Conservation (phyloP, 2,329 filamentous ascomycete species). For the Xylaria multiplex region DNA sequence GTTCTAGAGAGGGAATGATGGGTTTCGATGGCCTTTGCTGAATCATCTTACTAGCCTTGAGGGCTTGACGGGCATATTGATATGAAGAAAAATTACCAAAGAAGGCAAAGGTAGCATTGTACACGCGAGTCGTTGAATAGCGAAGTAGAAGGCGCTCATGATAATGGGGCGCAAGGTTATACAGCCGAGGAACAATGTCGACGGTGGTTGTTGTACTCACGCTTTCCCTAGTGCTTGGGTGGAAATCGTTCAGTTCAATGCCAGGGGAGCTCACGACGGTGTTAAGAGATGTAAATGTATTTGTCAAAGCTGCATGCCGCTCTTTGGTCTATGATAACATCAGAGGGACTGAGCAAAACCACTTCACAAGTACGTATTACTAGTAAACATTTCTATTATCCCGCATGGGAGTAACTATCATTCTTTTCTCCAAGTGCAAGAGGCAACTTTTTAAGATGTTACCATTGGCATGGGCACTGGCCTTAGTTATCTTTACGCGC, state of each 20-base stretch:
- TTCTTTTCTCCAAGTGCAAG: neutral
- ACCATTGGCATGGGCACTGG: neutral
- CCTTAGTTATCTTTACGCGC: neutral
- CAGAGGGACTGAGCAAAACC: slow-evolving; percentile 21
- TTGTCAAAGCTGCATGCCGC: slow-evolving; percentile 20
- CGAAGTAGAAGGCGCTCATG: slow-evolving; percentile 23
- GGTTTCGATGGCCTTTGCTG: slow-evolving; percentile 38
- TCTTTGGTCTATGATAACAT: slow-evolving; percentile 20
- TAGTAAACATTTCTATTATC: slow-evolving; percentile 1
- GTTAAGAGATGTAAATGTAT: slow-evolving; percentile 24
- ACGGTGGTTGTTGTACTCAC: slow-evolving; percentile 20
- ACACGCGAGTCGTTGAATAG: slow-evolving; percentile 26
- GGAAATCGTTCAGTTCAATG: slow-evolving; percentile 13
- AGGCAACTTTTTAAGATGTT: neutral
- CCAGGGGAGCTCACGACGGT: neutral
- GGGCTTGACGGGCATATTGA: slow-evolving; percentile 32
- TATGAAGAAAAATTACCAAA: slow-evolving; percentile 25
- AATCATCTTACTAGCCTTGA: slow-evolving; percentile 35
- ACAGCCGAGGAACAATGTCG: slow-evolving; percentile 10
- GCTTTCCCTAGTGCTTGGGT: slow-evolving; percentile 20
- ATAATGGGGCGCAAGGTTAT: slow-evolving; percentile 25
- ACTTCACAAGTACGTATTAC: slow-evolving; percentile 1
- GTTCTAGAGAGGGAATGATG: slow-evolving; percentile 45
- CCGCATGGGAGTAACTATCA: neutral
- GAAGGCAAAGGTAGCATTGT: slow-evolving; percentile 21